Conservation (phyloP, 805 yeast genomes). For the Lachancea sp. region DNA sequence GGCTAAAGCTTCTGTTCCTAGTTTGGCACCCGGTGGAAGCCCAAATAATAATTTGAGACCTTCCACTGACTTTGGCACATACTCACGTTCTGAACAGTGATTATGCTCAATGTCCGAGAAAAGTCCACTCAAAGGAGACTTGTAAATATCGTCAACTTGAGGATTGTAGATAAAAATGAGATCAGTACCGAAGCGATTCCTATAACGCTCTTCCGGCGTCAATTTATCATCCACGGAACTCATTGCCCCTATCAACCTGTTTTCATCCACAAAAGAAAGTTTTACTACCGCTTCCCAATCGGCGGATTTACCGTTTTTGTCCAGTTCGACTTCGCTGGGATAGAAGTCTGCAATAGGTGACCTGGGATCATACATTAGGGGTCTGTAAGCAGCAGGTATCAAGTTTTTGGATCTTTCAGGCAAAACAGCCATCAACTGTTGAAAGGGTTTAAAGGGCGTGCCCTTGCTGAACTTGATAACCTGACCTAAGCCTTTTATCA, state of each 20-base stretch:
- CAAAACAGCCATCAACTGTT: slow-evolving; percentile 94
- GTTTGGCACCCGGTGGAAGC: slow-evolving; percentile 55
- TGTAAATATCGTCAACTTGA: slow-evolving; percentile 58
- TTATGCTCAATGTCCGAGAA: slow-evolving; percentile 75
- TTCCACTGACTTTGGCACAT: slow-evolving; percentile 43
- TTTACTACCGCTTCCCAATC: slow-evolving; percentile 97
- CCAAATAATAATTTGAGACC: slow-evolving; percentile 43
- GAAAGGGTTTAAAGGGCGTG: slow-evolving; percentile 82
- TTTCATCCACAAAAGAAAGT: slow-evolving; percentile 84
- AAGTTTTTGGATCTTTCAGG: slow-evolving; percentile 84
- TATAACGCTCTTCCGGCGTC: slow-evolving; percentile 58
- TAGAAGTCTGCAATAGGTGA: slow-evolving; percentile 90
- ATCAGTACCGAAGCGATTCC: slow-evolving; percentile 73
- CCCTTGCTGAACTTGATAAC: slow-evolving; percentile 61
- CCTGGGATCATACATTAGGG: slow-evolving; percentile 74
- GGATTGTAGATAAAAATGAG: slow-evolving; percentile 69
- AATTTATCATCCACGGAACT: slow-evolving; percentile 55
- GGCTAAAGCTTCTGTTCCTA: slow-evolving; percentile 68
- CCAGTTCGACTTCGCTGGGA: slow-evolving; percentile 81
- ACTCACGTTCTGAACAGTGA: slow-evolving; percentile 63
- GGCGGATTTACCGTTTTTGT: slow-evolving; percentile 90
- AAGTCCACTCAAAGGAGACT: slow-evolving; percentile 69
- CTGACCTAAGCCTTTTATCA: slow-evolving; percentile 62
- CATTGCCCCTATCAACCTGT: slow-evolving; percentile 66
- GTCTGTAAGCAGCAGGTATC: slow-evolving; percentile 71